Evolutionary conservation across 2,329 filamentous ascomycete species (phyloP), one percentile per base, ranked within the genome.

Genomic region (Epichloe amarillans): DNA sequence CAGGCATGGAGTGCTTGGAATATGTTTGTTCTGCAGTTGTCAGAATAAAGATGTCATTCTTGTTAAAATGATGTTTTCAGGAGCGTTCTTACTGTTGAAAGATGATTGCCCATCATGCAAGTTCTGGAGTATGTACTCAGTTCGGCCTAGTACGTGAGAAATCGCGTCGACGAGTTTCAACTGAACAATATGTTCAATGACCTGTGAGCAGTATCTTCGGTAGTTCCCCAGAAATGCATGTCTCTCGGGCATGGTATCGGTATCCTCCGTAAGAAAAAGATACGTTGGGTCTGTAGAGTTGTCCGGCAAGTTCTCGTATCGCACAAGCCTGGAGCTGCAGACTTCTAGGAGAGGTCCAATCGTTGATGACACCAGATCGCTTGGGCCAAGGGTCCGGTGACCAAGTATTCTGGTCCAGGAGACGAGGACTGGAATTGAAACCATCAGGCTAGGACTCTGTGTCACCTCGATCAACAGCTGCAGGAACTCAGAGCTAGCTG

Each of bases 161-260:
- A 97, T 82, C 0, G 91, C 91, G 54, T 96, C 90, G 47, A 86
- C 79, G 3, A 90, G 82, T 58, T 88, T 86, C 57, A 86, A 78
- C 56, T 86, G 79, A 21, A 94, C 88, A 55, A 97, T 88, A 15
- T 78, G 78, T 66, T 97, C 91, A 50, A 98, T 88, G 26, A 96
- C 79, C 53, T 87, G 84, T 3, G 83, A 82, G 64, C 89, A 93
- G 61, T 95, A 97, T 53, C 93, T 80, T 39, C 93, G 79, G 65
- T 98, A 98, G 62, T 98, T 97, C 4, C 91, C 89, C 11, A 97
- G 76, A 64, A 98, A 98, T 1, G 89, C 88, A 67, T 98, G 93
- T 23, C 89, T 80, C 64, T 98, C 93, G 0, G 93, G 93, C 19
- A 91, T 74, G 0, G 91, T 97, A 61, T 98, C 93, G 51, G 95